phyloP scores from a whole-genome alignment of 768 basidiomycete genomes.

The Russula griseocarnosa region DNA sequence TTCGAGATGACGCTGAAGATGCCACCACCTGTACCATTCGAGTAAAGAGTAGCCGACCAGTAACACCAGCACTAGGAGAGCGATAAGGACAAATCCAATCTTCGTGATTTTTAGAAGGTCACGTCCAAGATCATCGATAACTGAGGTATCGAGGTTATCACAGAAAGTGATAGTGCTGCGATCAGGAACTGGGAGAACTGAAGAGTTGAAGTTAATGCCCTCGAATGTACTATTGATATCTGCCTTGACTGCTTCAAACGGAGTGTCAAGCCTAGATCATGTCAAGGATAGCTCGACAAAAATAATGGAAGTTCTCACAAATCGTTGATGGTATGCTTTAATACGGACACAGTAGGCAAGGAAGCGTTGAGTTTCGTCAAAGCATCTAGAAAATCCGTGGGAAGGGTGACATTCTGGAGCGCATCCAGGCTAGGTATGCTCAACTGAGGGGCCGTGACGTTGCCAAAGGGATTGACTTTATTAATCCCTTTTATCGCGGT shows the following conservation, averaged over 20 bases:
- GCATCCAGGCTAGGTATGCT: conserved; percentile 67
- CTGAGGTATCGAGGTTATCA: conserved; percentile 67
- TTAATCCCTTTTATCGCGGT: conserved; percentile 65
- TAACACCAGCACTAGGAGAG: conserved; percentile 66
- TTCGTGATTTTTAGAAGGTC: conserved; percentile 77
- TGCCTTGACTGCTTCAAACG: conserved; percentile 82
- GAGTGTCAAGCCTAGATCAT: conserved; percentile 62
- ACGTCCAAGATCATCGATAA: conserved; percentile 79
- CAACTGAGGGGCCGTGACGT: conserved; percentile 69
- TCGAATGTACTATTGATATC: conserved; percentile 87
- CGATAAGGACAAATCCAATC: conserved; percentile 72
- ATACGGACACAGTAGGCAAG: conserved; percentile 69
- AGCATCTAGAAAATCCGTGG: conserved; percentile 67
- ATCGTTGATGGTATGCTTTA: conserved; percentile 62
- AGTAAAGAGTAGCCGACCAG: conserved; percentile 68
- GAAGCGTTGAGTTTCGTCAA: conserved; percentile 75
- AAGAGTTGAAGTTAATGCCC: conserved; percentile 66
- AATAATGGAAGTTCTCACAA: conserved; percentile 48
- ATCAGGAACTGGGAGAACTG: conserved; percentile 71
- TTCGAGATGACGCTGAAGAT: conserved; percentile 59
- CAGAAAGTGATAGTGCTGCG: conserved; percentile 73
- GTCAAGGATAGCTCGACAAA: conserved; percentile 4
- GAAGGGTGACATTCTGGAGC: conserved; percentile 76
- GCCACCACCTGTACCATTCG: conserved; percentile 88
- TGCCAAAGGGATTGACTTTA: conserved; percentile 66